Conservation (phyloP, 306 rosid species). For the Dryas alaskensis region DNA sequence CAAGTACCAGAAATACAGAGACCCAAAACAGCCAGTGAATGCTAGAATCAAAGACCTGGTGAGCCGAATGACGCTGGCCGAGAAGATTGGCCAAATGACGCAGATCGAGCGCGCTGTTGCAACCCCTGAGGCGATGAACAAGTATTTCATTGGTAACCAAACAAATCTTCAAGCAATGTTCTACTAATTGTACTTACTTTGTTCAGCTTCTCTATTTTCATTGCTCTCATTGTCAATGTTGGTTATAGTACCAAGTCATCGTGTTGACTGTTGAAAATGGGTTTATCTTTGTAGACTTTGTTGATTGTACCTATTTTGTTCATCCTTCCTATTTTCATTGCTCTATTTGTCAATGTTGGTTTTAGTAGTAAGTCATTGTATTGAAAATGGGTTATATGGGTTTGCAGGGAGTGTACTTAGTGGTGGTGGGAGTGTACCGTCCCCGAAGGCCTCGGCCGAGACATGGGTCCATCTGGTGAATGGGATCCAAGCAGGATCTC, state of each 20-base stretch:
- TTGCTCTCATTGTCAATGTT: too few species aligned
- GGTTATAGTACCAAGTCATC: background rate
- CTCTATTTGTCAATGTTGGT: background rate
- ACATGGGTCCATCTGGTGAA: conserved; percentile 76
- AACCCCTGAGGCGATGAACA: conserved; percentile 57
- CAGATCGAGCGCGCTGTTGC: conserved; percentile 80
- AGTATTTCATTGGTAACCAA: conserved; percentile 68
- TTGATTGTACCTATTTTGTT: background rate
- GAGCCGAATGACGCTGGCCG: conserved; percentile 62
- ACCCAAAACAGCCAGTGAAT: conserved; percentile 57
- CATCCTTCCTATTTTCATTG: background rate
- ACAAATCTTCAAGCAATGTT: background rate
- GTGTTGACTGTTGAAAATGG: background rate
- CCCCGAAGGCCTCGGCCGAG: conserved; percentile 68
- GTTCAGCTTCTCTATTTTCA: background rate
- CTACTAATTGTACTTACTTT: too few species aligned
- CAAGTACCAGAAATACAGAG: conserved; percentile 59
- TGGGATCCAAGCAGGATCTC: conserved; percentile 69
- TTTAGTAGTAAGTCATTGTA: background rate
- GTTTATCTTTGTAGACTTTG: background rate
- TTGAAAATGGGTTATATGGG: background rate
- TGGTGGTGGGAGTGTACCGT: conserved; percentile 98
- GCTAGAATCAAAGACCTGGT: conserved; percentile 71
- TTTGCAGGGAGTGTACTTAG: conserved; percentile 91
- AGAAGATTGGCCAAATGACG: conserved; percentile 90